A percentile compares a stretch with the other conserved stretches of the same genome.
Conservation (phyloP, 1,284 basidiomycete species). For the Microbotryomycetes sp. region DNA sequence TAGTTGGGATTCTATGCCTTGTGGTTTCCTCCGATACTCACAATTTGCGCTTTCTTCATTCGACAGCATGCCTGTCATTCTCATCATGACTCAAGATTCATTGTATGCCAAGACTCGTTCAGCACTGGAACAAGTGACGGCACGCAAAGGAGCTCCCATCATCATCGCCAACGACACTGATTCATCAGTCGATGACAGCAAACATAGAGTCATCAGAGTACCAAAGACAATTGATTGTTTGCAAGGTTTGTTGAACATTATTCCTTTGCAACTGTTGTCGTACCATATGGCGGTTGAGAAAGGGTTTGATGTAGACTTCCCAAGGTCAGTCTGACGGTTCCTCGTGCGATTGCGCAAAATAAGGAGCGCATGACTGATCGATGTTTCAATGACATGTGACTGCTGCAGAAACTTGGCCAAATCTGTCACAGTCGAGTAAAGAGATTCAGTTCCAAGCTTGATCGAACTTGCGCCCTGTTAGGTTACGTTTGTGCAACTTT, state of each 20-base stretch:
- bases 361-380: conserved; percentile 34
- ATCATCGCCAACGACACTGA: conserved; percentile 96
- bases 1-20: not conserved
- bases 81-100: conserved; percentile 98
- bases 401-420: not conserved
- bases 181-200: conserved; percentile 60
- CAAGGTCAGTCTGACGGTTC: conserved; percentile 55
- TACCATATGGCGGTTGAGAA: conserved; percentile 95
- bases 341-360: conserved; percentile 27
- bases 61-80: conserved; percentile 58
- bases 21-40: not conserved
- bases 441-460: no score
- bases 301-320: conserved; percentile 98
- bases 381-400: not conserved
- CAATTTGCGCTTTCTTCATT: not conserved
- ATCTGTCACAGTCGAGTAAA: not conserved
- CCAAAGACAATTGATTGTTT: conserved; percentile 83
- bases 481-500: no score
- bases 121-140: conserved; percentile 92
- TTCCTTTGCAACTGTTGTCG: conserved; percentile 89
- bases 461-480: no score
- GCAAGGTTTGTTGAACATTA: conserved; percentile 93
- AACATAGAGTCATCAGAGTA: conserved; percentile 45
- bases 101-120: conserved; percentile 97
- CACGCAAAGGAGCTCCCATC: conserved; percentile 63